These are phyloP conservation scores for Trichosporon faecale DNA, from an alignment of 1,284 basidiomycete species.

Conservation along the genomic window DNA sequence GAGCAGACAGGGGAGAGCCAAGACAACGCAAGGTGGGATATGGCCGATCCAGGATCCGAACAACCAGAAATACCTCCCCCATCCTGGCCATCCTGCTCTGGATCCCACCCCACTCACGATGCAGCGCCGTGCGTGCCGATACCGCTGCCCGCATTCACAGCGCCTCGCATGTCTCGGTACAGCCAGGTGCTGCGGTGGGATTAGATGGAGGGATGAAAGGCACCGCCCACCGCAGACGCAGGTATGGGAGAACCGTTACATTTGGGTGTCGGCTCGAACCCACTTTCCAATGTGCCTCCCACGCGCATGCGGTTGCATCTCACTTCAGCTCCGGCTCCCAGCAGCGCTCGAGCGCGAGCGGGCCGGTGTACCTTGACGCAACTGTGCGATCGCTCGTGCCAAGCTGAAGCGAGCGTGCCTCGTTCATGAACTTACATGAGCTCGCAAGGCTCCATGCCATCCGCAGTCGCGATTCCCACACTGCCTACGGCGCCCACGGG, in stretches of 20 bases:
- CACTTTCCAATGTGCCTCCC: background rate
- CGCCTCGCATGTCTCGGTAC: too few species aligned
- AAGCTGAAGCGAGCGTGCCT: background rate
- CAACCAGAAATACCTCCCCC: background rate
- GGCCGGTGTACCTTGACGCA: too few species aligned
- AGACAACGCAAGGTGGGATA: background rate
- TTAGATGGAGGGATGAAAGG: background rate
- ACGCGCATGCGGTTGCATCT: background rate
- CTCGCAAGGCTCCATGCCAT: background rate
- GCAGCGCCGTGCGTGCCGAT: background rate
- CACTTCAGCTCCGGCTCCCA: background rate
- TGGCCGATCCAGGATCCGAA: background rate
- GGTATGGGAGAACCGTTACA: background rate
- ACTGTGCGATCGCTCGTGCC: background rate
- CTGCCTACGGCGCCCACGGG: background rate
- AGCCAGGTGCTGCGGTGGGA: background rate
- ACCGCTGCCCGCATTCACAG: background rate
- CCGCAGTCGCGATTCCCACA: background rate
- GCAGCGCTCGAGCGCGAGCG: too few species aligned
- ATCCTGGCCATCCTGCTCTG: background rate
- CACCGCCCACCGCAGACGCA: background rate
- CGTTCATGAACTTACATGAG: background rate
- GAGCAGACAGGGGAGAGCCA: background rate
- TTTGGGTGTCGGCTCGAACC: background rate
- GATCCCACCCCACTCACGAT: too few species aligned